Base-by-base conservation (phyloP, 129 eudicot species). In the Oenanthe sinensis region DNA sequence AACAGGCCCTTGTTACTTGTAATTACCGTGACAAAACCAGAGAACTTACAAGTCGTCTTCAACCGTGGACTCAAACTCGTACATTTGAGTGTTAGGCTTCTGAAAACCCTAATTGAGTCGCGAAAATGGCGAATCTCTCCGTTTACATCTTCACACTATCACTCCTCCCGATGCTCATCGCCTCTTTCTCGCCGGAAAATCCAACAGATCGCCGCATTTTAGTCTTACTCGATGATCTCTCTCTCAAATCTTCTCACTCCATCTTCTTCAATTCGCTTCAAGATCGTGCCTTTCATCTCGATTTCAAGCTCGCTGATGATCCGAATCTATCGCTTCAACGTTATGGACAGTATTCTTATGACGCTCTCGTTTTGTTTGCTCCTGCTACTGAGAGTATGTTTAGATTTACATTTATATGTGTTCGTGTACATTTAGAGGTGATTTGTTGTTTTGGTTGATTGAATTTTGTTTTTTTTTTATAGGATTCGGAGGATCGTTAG, bases 401-500 rank as follows among this genome's bases (percentile, higher is more conserved):
- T 45, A 1, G 60, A 28, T 26, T 44, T 7, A 28, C 24, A 14
- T 76, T 3, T 72, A 0, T 7, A 58, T 6, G 11, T 67, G 42
- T 55, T 8, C 24, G 6, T 4, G 14, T 4, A 1, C 40, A 46
- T 44, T 0, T 26, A 17, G 1, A 15, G n/a, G 26, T 60, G 80
- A 40, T 76, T 68, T 55, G 16, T 78, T 70, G 40, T 22, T 4
- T 9, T 75, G 65, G 43, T 22, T 80, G 78, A 14, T 54, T 55
- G 30, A 13, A 63, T 71, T 24, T 86, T 40, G 72, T 36, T 9
- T 22, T 63, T 68, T 46, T 76, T 12, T 46, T 17, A 9, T 46
- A 93, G 98, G 97, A 39, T 84, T 93, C 80, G 98, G 96, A 78
- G 98, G 97, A 77, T 84, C 88, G 37, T 40, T 93, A 78, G 92